Evolutionary conservation across 106 monocot species (phyloP).

Genomic region (Dendrobium catenatum): DNA sequence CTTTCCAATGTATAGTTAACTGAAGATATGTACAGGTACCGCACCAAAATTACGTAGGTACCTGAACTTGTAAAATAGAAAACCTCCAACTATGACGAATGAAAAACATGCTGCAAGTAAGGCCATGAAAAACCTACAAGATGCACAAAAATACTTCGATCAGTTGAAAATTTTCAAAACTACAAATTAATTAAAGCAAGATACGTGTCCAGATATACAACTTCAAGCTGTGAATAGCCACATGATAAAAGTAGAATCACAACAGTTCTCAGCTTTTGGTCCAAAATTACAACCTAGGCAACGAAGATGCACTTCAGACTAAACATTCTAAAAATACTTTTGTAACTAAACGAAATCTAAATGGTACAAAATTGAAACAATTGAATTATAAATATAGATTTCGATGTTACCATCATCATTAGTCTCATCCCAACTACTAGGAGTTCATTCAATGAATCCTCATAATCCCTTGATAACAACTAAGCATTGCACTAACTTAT

Average conservation of each 20-base stretch:
- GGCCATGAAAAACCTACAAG: slow-evolving; percentile 65
- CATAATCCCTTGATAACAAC: no score
- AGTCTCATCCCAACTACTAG: no score
- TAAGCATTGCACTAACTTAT: no score
- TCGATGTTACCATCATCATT: not conserved
- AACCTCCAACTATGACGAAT: slow-evolving; percentile 81
- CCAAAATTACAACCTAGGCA: not conserved
- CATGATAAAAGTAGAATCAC: not conserved
- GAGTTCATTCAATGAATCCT: no score
- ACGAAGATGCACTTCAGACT: not conserved
- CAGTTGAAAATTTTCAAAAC: not conserved
- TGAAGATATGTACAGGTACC: not conserved
- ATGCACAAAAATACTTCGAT: not conserved
- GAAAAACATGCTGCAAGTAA: slow-evolving; percentile 71
- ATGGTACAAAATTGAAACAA: not conserved
- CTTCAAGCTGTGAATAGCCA: not conserved
- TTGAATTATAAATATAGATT: not conserved
- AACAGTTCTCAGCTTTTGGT: not conserved
- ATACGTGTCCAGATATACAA: not conserved
- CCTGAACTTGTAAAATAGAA: slow-evolving; percentile 82
- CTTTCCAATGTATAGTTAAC: not conserved
- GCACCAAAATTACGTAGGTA: slow-evolving; percentile 6
- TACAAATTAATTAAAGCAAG: slow-evolving; percentile 1
- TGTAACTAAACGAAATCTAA: no score
- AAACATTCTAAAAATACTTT: not conserved